Percentiles rank a stretch among this genome's conserved stretches.
Conservation (phyloP, 2,329 filamentous ascomycete species). For the Septoria petroselini region DNA sequence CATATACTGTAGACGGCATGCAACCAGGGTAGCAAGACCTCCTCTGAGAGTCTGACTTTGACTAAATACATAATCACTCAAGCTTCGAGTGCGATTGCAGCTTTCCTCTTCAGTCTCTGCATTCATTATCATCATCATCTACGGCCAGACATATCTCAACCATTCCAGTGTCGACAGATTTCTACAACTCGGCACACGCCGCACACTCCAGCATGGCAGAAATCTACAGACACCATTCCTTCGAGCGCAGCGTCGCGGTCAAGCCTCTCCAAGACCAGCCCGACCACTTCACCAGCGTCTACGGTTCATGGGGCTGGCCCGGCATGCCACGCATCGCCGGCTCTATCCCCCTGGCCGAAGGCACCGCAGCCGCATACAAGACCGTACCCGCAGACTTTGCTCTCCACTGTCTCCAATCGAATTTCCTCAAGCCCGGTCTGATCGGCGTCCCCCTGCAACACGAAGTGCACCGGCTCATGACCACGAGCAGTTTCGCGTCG, state of each 20-base stretch:
- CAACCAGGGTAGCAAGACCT: no score
- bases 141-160: no score
- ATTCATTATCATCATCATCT: no score
- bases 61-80: no score
- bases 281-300: conserved; percentile 4
- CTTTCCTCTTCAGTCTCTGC: no score
- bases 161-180: no score
- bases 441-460: background rate
- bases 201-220: background rate
- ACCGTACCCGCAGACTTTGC: conserved; percentile 2
- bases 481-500: conserved; percentile 1
- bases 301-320: conserved; percentile 9
- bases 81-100: no score
- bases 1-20: no score
- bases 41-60: no score
- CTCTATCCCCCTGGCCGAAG: conserved; percentile 4
- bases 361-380: conserved; percentile 5
- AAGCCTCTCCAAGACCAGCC: background rate
- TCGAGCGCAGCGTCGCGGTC: conserved; percentile 1
- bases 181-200: no score
- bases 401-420: conserved; percentile 2
- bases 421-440: conserved; percentile 4
- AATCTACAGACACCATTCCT: background rate
- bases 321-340: conserved; percentile 1
- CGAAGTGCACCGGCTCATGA: background rate